Conservation (phyloP, 768 basidiomycete species). For the Coprinopsis strossmayeri region DNA sequence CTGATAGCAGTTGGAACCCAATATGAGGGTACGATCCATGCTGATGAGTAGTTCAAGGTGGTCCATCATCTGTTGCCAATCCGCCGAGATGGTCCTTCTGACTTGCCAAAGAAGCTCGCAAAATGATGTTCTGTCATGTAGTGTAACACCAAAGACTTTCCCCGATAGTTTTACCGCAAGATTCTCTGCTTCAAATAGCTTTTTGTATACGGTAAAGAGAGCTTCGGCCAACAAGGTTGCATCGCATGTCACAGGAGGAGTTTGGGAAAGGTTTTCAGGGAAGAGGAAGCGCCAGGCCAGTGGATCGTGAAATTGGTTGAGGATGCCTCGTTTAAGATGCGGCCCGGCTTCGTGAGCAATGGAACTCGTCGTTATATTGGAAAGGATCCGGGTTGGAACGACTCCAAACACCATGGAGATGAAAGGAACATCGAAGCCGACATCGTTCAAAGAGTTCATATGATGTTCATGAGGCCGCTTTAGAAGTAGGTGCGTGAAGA, state of each 20-base stretch:
- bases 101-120: conserved; percentile 22
- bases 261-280: background rate
- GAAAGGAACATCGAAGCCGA: background rate
- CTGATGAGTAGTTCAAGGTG: conserved; percentile 21
- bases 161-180: background rate
- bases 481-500: conserved; percentile 39
- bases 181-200: conserved; percentile 39
- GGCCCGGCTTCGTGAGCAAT: background rate
- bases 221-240: conserved; percentile 26
- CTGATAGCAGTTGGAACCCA: conserved; percentile 29
- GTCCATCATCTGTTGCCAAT: conserved; percentile 40
- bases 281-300: background rate
- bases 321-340: background rate
- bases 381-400: background rate
- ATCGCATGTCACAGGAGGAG: background rate
- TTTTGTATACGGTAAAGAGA: conserved; percentile 35
- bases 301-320: background rate
- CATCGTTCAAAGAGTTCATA: background rate
- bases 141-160: conserved; percentile 7
- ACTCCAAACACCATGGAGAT: background rate
- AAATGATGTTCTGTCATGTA: conserved; percentile 44
- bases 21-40: conserved; percentile 16
- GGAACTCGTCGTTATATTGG: background rate
- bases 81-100: conserved; percentile 16
- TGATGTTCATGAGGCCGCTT: background rate